These are phyloP conservation scores for Rhinocladiella mackenziei DNA, from an alignment of 2,329 filamentous ascomycete genomes.

Conservation along the genomic window DNA sequence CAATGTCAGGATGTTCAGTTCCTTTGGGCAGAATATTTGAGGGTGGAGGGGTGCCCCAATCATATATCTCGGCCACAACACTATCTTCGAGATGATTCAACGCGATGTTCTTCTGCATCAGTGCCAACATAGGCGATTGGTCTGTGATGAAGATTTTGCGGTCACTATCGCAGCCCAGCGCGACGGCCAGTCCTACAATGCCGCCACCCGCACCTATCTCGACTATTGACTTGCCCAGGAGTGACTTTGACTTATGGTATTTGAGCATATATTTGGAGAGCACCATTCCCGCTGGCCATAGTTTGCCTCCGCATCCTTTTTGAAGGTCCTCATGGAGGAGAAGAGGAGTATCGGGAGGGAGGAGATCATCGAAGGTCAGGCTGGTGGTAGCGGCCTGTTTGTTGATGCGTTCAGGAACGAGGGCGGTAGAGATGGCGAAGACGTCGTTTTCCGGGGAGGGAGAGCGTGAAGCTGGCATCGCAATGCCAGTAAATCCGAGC, in stretches of 20 bases:
- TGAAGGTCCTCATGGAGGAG: slow-evolving; percentile 79
- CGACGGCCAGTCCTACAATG: slow-evolving; percentile 66
- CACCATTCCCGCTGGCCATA: slow-evolving; percentile 92
- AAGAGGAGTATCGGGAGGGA: slow-evolving; percentile 59
- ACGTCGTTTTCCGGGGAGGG: slow-evolving; percentile 32
- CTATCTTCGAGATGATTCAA: slow-evolving; percentile 66
- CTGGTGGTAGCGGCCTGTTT: slow-evolving; percentile 51
- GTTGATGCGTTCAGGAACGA: slow-evolving; percentile 52
- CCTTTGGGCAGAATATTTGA: not conserved
- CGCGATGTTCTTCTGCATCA: slow-evolving; percentile 84
- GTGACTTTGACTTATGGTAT: slow-evolving; percentile 18
- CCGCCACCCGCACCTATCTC: slow-evolving; percentile 91
- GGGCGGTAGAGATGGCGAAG: slow-evolving; percentile 50
- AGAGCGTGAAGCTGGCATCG: slow-evolving; percentile 27
- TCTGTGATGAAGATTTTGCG: slow-evolving; percentile 70
- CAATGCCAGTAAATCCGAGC: too few species aligned
- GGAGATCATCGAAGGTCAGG: slow-evolving; percentile 67
- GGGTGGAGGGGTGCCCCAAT: slow-evolving; percentile 61
- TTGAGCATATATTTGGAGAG: slow-evolving; percentile 76
- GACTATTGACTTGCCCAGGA: slow-evolving; percentile 53
- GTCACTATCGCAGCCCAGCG: slow-evolving; percentile 52
- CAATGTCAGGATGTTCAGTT: slow-evolving; percentile 60
- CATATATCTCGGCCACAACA: slow-evolving; percentile 67
- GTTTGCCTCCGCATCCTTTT: slow-evolving; percentile 84
- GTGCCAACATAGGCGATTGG: slow-evolving; percentile 73